A percentile compares a stretch with the other conserved stretches of the same genome.
Evolutionary conservation across 83 land plant species (phyloP).

Genomic region (Picea abies): DNA sequence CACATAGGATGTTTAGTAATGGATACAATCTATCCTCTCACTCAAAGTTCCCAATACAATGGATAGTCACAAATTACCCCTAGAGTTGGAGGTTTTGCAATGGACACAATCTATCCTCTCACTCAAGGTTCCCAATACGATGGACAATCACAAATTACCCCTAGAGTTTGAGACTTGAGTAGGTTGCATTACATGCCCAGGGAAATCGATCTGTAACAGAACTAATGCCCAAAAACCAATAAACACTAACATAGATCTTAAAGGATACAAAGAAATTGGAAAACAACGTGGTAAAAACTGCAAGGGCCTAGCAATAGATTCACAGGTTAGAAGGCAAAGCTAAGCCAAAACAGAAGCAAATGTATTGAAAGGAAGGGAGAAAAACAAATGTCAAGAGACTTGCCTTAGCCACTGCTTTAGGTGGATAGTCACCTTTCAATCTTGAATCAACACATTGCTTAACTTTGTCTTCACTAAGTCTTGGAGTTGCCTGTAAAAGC

Average conservation of each 20-base stretch:
- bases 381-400: slow-evolving; percentile 18
- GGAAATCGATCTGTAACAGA: background rate
- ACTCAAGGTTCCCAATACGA: no score
- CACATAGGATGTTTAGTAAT: no score
- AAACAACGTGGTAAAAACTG: background rate
- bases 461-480: slow-evolving; percentile 53
- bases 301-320: background rate
- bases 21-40: no score
- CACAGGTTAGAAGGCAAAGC: background rate
- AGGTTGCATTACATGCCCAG: background rate
- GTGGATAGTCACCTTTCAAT: slow-evolving; percentile 42
- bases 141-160: no score
- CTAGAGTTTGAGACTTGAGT: background rate
- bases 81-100: no score
- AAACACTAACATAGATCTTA: background rate
- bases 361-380: background rate
- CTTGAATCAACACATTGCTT: slow-evolving; percentile 50
- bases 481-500: slow-evolving; percentile 49
- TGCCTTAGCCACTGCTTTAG: slow-evolving; percentile 62
- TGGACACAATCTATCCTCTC: no score
- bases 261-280: background rate
- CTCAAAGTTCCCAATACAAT: no score
- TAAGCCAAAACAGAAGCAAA: background rate
- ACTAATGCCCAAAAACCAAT: background rate
- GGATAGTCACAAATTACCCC: no score